These are phyloP conservation scores for Aspergillus sp. DNA, from an alignment of 2,329 filamentous ascomycete species.

Conservation along the genomic window DNA sequence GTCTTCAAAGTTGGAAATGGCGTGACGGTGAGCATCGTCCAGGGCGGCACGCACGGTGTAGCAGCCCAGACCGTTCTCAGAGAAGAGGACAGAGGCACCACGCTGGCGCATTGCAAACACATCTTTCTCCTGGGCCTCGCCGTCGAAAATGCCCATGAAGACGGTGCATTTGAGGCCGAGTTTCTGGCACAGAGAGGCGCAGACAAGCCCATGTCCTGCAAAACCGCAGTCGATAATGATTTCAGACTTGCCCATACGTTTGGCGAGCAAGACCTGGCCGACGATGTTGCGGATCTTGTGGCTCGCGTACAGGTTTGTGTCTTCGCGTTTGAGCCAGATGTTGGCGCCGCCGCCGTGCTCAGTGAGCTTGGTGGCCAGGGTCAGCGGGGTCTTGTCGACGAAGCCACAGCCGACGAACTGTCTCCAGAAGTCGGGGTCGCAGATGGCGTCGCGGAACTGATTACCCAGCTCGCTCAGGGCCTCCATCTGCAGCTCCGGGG, in stretches of 20 bases:
- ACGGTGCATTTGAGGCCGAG: conserved; percentile 96
- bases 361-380: conserved; percentile 75
- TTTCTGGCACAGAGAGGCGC: conserved; percentile 90
- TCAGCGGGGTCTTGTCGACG: conserved; percentile 87
- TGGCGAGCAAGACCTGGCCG: conserved; percentile 82
- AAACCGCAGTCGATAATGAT: conserved; percentile 97
- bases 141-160: conserved; percentile 95
- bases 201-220: conserved; percentile 92
- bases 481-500: conserved; percentile 93
- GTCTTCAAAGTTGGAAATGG: conserved; percentile 69
- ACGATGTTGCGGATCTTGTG: conserved; percentile 99
- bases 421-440: conserved; percentile 86
- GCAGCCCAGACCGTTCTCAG: neutral
- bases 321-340: conserved; percentile 95
- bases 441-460: conserved; percentile 73
- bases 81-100: conserved; percentile 67
- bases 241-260: conserved; percentile 78
- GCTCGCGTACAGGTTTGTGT: conserved; percentile 90
- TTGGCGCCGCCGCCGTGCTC: conserved; percentile 80
- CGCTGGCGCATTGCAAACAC: conserved; percentile 94
- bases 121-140: conserved; percentile 83
- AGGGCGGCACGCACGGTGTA: neutral
- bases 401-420: conserved; percentile 87
- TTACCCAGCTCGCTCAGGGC: conserved; percentile 78
- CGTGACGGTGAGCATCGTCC: neutral